Evolutionary conservation across 129 eudicot species (phyloP), one percentile per base, ranked within the genome.

Genomic region (Oenanthe sinensis): DNA sequence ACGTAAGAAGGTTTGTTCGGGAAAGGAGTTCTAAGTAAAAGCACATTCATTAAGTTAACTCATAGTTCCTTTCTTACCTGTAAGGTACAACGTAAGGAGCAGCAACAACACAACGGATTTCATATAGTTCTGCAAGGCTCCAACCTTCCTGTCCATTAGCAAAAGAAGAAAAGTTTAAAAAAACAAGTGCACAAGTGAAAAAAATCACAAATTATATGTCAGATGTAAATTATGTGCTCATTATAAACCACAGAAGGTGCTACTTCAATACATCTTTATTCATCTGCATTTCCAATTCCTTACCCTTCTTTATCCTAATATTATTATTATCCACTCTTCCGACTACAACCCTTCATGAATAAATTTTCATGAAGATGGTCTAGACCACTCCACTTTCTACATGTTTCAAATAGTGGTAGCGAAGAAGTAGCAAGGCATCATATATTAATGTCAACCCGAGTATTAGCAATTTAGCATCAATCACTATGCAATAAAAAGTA

Each of bases 1-100:
- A 39, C 4, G 5, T 39, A 39, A 39, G 30, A 58, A 22, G 24
- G 30, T 22, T 54, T 58, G 14, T n/a, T 58, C 13, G 2, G 14
- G 30, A 55, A 28, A 8, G 20, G 28, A 22, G n/a, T 0, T 12
- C 14, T 8, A 1, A 58, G 30, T 58, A n/a, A 58, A 55, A 8
- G 30, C 10, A 58, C 65, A 2, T 22, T 8, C 30, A 8, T 22
- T 2, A n/a, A 7, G 4, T 22, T n/a, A 26, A 58, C n/a, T 7
- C 30, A 58, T 16, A n/a, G 76, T 75, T 52, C 63, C 75, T 52
- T 60, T 14, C 43, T 54, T 84, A 93, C 98, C 98, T 90, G 74
- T 92, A 92, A 80, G 96, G 96, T 75, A 96, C 95, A 58, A 96
- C 95, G 80, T 96, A 96, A 77, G 99, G 97, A 84, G 99, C 96